A percentile compares a stretch with the other conserved stretches of the same genome.
Conservation (phyloP, 1,139 yeast species). For the Hansenula sp. region DNA sequence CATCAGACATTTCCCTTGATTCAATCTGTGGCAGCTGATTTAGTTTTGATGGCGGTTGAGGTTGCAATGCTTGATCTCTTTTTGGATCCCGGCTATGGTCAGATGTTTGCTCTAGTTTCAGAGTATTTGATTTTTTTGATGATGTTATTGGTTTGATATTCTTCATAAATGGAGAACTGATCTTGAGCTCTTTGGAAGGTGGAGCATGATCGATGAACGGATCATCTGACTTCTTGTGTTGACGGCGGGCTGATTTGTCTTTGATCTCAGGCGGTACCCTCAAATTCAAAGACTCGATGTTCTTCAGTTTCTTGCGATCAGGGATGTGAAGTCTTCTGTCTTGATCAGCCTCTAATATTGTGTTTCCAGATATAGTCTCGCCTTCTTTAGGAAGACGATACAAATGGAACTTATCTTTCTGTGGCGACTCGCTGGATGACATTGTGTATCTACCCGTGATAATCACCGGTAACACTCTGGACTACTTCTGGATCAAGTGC, state of each 20-base stretch:
- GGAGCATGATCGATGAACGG: conserved; percentile 2
- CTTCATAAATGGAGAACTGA: conserved; percentile 2
- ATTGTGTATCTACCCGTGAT: background rate
- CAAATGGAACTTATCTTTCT: background rate
- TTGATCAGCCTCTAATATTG: background rate
- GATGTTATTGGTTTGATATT: background rate
- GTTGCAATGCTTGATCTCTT: background rate
- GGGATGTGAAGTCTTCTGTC: background rate
- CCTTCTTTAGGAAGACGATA: background rate
- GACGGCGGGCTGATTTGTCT: too few relatives aligned
- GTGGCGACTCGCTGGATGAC: background rate
- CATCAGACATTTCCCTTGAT: conserved; percentile 2
- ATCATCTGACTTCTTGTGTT: background rate
- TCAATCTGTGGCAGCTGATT: background rate
- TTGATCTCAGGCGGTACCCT: background rate
- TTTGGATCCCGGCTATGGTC: background rate
- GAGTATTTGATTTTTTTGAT: background rate
- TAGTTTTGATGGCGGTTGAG: background rate
- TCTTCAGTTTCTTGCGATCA: background rate
- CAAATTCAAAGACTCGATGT: too few relatives aligned
- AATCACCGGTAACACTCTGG: too few relatives aligned
- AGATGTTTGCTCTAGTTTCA: background rate
- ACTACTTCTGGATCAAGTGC: too few relatives aligned
- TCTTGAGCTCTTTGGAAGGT: background rate
- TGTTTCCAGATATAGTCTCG: background rate